Evolutionary conservation across 2,329 filamentous ascomycete genomes (phyloP).

Genomic region (Stagonosporopsis cucurbitacearum): DNA sequence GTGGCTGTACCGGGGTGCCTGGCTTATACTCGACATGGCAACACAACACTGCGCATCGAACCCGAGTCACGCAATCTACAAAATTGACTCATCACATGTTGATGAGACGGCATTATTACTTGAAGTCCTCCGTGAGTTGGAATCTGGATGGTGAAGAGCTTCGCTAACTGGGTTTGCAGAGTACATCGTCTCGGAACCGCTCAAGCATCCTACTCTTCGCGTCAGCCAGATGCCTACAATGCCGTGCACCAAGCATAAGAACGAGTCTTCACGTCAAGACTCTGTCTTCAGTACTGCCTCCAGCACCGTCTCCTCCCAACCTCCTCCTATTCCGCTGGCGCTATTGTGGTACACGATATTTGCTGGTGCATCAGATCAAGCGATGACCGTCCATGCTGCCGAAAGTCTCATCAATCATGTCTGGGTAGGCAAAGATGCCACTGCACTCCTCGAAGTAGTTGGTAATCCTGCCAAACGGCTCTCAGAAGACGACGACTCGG

Average conservation of each 20-base stretch:
- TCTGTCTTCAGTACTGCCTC: constrained; percentile 11
- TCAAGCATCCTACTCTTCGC: neutral
- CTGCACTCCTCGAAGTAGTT: constrained; percentile 22
- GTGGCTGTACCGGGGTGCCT: constrained; percentile 29
- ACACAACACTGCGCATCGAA: constrained; percentile 26
- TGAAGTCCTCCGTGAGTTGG: constrained; percentile 18
- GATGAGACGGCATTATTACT: constrained; percentile 18
- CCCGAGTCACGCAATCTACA: constrained; percentile 19
- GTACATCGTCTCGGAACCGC: neutral
- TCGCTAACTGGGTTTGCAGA: neutral
- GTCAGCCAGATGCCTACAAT: constrained; percentile 14
- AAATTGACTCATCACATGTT: neutral
- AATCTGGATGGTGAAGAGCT: too few species aligned
- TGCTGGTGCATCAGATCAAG: constrained; percentile 18
- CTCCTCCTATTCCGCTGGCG: neutral
- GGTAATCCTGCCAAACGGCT: constrained; percentile 25
- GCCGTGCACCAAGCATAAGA: neutral
- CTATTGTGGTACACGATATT: constrained; percentile 27
- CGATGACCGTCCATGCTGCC: constrained; percentile 14
- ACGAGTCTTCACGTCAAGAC: constrained; percentile 6
- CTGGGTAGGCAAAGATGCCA: constrained; percentile 21
- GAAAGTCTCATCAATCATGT: constrained; percentile 20
- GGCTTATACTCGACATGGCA: constrained; percentile 25
- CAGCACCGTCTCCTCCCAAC: neutral
- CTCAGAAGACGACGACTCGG: constrained; percentile 9